Evolutionary conservation across 345 rosid genomes (phyloP), one percentile per base, ranked within the genome.

Genomic region (Microthlaspi erraticum): DNA sequence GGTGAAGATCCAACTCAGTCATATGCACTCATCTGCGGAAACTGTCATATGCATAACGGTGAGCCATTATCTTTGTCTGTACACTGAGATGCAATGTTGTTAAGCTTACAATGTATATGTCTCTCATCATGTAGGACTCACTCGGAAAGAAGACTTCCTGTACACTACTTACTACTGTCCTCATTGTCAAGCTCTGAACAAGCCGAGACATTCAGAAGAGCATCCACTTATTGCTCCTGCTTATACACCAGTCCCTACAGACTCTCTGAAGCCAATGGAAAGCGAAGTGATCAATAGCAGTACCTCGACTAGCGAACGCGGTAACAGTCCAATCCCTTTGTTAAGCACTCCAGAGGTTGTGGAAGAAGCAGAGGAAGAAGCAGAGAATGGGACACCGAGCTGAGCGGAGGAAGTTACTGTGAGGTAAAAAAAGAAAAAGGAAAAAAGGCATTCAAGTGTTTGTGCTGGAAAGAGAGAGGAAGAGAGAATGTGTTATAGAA

Each of bases 1-100:
- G 97, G 97, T 0, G 99, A 94, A 77, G 99, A 94, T 79, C 99
- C 97, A 37, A 76, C 83, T 2, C 99, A 91, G 63, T 94, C 96
- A 19, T 94, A 83, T 76, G 99, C 99, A 2, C 88, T 94, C 68
- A 91, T 94, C 54, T 94, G 99, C 67, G 96, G 97, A 56, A 91
- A 83, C 74, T 93, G 98, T 68, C 93, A 74, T 49, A 89, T 84
- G 95, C 98, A 93, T 83, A 93, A 93, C 52, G 98, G 97, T 93
- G 66, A 83, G 8, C 23, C 42, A 20, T 52, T 61, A 18, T 44
- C 62, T 52, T 53, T 34, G 5, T 16, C 23, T 51, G 37, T 41
- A 26, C 29, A 2, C 29, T 2, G 29, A 3, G 29, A 2, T 26
- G 29, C 29, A 26, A 26, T 26, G 29, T 26, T 26, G 29, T 26